Evolutionary conservation across 192 early-diverging fungal species (phyloP), one percentile per base, ranked within the genome.

Genomic region (Coemansia sp.): DNA sequence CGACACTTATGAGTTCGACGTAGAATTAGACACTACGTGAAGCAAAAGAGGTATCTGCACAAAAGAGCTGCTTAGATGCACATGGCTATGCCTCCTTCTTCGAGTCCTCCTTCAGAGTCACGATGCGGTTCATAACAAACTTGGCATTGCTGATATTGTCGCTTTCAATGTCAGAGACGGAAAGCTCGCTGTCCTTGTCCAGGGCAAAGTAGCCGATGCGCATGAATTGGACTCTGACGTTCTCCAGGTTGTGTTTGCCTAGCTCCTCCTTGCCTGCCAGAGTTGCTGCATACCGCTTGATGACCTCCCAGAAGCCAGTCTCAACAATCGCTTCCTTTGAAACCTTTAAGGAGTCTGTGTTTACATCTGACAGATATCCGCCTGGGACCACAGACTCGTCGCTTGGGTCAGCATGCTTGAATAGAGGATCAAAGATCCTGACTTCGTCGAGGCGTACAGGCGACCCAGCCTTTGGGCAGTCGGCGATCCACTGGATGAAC

Each of bases 191-290:
- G 85, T 98, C 96, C 77, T 87, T 90, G 76, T 99, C 98, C 14
- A 99, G 85, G 72, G 97, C 92, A 78, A 98, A 99, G 87, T 99
- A 99, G n/a, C 95, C 98, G 41, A 96, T 90, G 57, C 98, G 88
- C 44, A 93, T 87, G 68, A 95, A 91, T 86, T 99, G 98, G 89
- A 93, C 95, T 64, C 94, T 76, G 73, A 92, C 89, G 64, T 88
- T 91, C 77, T 97, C 98, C 45, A 89, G 88, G 52, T 74, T 69
- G 43, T 72, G 82, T 72, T 90, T 84, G 62, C 59, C 77, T 38
- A 88, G 83, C 48, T 87, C 86, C 66, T 83, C 78, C 61, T 84
- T 76, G 51, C 78, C 77, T 3, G 64, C 60, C n/a, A 45, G 72
- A 41, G 75, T 70, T 6, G 72, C 72, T 2, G 78, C 73, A 45